Evolutionary conservation across 2,329 filamentous ascomycete species (phyloP), one percentile per base, ranked within the genome.

Genomic region (Microdochium bolleyi): DNA sequence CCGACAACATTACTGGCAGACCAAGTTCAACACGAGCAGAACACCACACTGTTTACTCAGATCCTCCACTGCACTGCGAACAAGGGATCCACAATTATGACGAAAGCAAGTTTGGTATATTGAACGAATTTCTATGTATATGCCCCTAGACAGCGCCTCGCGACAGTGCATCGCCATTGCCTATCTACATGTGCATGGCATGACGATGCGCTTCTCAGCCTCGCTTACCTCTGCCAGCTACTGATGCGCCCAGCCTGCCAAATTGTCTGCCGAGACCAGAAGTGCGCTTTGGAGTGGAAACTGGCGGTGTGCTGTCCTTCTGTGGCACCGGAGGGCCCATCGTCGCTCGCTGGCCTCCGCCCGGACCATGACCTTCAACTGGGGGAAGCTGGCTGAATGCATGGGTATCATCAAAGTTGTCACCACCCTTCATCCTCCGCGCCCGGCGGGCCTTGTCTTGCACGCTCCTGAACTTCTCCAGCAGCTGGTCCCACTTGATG

Each of bases 381-480:
- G 75, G 67, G 19, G 71, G 67, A 54, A 69, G 58, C 52, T 70
- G 71, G 37, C 62, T 73, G n/a, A 78, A 67, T 3, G 69, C 66
- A 3, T 71, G 66, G 5, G 72, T 69, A 49, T 77, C 75, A 49
- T 82, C 77, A 32, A 73, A 60, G 16, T 76, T 71, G 4, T 76
- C 70, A 14, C 81, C 79, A 48, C 76, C 67, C 50, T 75, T 76
- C 51, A 80, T 69, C 54, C 84, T 75, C 63, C 90, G 86, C 13
- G 82, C 76, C 51, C 90, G 79, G 52, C 91, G 81, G 5, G 92
- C 88, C 55, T 83, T 84, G 60, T 99, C 94, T 64, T 99, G 94
- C 1, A 95, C 92, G 51, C 79, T 83, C 59, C 89, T 88, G 71
- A 99, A 99, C 65, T 96, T 96, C 58, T 99, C 94, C 4, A 99